Evolutionary conservation across 768 basidiomycete species (phyloP).

Genomic region (Brasilioporus rufonigricans): DNA sequence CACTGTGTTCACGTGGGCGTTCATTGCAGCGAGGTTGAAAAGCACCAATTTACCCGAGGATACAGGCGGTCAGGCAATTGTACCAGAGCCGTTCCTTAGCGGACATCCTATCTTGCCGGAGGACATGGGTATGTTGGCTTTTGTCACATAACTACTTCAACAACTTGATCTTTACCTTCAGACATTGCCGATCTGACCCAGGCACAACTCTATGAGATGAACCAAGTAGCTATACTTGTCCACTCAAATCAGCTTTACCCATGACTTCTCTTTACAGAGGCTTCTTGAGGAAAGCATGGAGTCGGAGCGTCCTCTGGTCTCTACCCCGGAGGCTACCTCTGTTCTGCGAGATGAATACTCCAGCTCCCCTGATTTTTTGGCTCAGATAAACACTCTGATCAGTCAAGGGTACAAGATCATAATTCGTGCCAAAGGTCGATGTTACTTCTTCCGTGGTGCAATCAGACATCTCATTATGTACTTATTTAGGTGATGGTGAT

Average conservation of each 20-base stretch:
- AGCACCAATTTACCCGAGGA: constrained; percentile 26
- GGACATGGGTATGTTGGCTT: constrained; percentile 25
- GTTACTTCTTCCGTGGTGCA: constrained; percentile 12
- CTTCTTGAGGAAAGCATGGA: constrained; percentile 39
- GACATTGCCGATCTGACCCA: constrained; percentile 34
- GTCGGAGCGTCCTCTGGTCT: constrained; percentile 51
- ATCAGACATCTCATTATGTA: constrained; percentile 1
- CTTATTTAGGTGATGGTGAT: constrained; percentile 70
- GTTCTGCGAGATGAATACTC: constrained; percentile 64
- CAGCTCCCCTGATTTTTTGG: constrained; percentile 56
- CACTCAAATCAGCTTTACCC: not conserved
- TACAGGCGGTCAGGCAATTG: not conserved
- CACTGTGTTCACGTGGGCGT: not conserved
- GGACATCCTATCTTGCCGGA: constrained; percentile 31
- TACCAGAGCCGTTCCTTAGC: constrained; percentile 21
- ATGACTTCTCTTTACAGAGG: constrained; percentile 26
- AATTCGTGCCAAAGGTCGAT: constrained; percentile 67
- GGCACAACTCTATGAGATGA: constrained; percentile 40
- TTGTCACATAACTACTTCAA: not conserved
- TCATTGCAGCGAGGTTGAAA: constrained; percentile 22
- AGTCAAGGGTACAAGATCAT: constrained; percentile 61
- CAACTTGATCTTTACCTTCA: constrained; percentile 11
- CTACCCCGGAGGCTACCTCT: constrained; percentile 49
- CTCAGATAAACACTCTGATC: constrained; percentile 73
- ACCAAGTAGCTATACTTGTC: constrained; percentile 30